Evolutionary conservation across 1,139 yeast genomes (phyloP).

Genomic region (Wickerhamomyces sp.): DNA sequence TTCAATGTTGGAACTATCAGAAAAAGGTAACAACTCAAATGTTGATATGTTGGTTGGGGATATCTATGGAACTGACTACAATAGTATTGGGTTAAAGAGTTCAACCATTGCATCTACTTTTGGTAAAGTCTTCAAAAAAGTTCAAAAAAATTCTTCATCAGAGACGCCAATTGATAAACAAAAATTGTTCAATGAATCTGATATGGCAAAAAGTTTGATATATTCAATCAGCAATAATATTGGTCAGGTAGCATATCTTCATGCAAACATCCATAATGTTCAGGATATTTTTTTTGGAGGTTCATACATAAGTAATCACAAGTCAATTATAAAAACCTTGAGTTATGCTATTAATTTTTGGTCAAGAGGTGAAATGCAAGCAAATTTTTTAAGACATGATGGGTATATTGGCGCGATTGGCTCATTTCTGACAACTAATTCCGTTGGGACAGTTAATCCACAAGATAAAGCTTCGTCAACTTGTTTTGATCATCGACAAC

Average conservation of each 20-base stretch:
- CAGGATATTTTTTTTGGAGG: slow-evolving; percentile 95
- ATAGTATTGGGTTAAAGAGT: slow-evolving; percentile 85
- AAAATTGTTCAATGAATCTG: slow-evolving; percentile 66
- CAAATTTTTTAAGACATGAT: slow-evolving; percentile 90
- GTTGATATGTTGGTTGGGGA: slow-evolving; percentile 96
- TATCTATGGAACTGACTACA: slow-evolving; percentile 86
- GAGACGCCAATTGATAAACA: slow-evolving; percentile 31
- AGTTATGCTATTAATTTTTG: slow-evolving; percentile 94
- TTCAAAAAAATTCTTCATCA: slow-evolving; percentile 4
- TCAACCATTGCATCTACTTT: slow-evolving; percentile 92
- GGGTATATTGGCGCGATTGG: slow-evolving; percentile 97
- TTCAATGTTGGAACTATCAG: slow-evolving; percentile 72
- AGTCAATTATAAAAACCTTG: slow-evolving; percentile 90
- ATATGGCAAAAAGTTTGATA: slow-evolving; percentile 52
- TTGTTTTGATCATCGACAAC: too few species aligned
- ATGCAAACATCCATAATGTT: slow-evolving; percentile 79
- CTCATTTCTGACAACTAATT: slow-evolving; percentile 56
- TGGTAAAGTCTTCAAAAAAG: slow-evolving; percentile 85
- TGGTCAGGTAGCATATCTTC: slow-evolving; percentile 93
- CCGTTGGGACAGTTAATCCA: too few species aligned
- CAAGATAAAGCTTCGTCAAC: too few species aligned
- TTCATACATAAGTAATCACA: slow-evolving; percentile 89
- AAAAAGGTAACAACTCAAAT: slow-evolving; percentile 66
- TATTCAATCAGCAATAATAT: slow-evolving; percentile 92
- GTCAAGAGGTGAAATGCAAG: slow-evolving; percentile 90